These are phyloP conservation scores for Linum lewisii DNA, from an alignment of 345 rosid genomes.

Conservation along the genomic window DNA sequence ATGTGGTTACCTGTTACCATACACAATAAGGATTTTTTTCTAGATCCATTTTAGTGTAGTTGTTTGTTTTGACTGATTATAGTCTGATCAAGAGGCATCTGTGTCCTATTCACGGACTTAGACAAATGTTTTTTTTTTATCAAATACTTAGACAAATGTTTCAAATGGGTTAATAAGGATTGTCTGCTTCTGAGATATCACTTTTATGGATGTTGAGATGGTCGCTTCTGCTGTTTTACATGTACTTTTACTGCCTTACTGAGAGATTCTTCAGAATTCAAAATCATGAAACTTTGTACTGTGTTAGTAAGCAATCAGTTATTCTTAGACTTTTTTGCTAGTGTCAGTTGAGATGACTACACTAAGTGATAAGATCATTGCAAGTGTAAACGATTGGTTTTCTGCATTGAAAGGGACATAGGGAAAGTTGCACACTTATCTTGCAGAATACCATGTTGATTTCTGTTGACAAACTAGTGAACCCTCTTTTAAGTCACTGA, in stretches of 20 bases:
- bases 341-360: background rate
- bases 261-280: background rate
- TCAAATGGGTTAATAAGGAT: background rate
- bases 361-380: background rate
- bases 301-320: background rate
- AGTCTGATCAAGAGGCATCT: background rate
- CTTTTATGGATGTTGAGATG: background rate
- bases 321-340: background rate
- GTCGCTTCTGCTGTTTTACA: background rate
- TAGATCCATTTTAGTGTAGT: background rate
- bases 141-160: too few relatives aligned
- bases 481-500: conserved; percentile 7
- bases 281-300: background rate
- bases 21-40: background rate
- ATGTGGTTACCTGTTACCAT: background rate
- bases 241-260: background rate
- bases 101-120: background rate
- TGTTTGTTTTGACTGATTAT: background rate
- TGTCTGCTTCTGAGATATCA: background rate
- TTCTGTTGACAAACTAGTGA: background rate
- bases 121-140: too few relatives aligned
- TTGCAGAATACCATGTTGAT: background rate
- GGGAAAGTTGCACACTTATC: background rate
- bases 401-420: background rate
- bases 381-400: background rate